Percentiles rank a stretch among this genome's conserved stretches.
Evolutionary conservation across 2,329 filamentous ascomycete genomes (phyloP).

Genomic region (Monosporascus sp.): DNA sequence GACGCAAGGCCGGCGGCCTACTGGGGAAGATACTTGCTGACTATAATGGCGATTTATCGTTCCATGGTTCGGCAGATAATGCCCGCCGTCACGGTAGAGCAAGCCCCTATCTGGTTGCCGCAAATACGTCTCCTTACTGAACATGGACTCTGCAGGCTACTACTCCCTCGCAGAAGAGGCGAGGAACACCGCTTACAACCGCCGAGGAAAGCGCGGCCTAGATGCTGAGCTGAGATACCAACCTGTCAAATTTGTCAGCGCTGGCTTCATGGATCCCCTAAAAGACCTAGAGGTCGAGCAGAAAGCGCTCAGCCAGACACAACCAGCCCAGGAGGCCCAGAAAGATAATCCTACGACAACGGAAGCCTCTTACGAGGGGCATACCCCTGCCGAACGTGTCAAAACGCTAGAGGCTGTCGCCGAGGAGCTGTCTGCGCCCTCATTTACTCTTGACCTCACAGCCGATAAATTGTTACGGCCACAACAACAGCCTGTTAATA

Average conservation of each 20-base stretch:
- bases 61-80: not conserved
- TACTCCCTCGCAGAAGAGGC: slow-evolving; percentile 44
- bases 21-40: not conserved
- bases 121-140: slow-evolving; percentile 6
- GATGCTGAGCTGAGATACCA: slow-evolving; percentile 39
- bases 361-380: not conserved
- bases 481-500: slow-evolving; percentile 2
- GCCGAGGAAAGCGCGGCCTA: slow-evolving; percentile 33
- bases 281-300: slow-evolving; percentile 30
- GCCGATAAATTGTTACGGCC: slow-evolving; percentile 21
- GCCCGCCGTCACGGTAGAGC: not conserved
- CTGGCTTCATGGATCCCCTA: slow-evolving; percentile 46
- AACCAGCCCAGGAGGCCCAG: slow-evolving; percentile 3
- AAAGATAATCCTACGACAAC: not conserved
- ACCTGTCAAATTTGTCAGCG: slow-evolving; percentile 49
- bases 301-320: not conserved
- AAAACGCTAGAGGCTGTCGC: not conserved
- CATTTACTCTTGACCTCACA: slow-evolving; percentile 6
- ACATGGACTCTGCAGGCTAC: slow-evolving; percentile 28
- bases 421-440: not conserved
- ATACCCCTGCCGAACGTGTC: not conserved
- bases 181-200: slow-evolving; percentile 41
- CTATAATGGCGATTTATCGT: not conserved
- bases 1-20: not conserved
- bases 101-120: not conserved